Base-by-base conservation (phyloP, 2,329 filamentous ascomycete species). In the Apiospora phragmitis region DNA sequence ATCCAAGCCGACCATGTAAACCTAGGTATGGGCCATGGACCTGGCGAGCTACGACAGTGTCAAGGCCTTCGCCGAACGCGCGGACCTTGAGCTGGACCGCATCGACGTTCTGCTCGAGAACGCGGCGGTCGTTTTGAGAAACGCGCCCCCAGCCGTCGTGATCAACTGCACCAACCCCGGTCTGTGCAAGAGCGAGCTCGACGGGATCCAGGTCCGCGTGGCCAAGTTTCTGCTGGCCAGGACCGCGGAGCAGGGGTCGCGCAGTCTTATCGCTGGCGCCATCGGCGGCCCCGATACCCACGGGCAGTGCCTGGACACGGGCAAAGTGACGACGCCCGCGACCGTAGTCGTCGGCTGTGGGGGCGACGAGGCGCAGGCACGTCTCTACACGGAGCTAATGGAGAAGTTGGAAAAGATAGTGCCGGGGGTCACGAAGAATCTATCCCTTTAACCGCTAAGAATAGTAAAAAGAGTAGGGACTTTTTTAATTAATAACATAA, bases 81-180 rank as follows among this genome's bases (percentile, higher is more conserved):
- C n/a, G n/a, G n/a, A n/a, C n/a, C n/a, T n/a, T n/a, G n/a, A n/a
- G n/a, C n/a, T n/a, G n/a, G n/a, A n/a, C n/a, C n/a, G n/a, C n/a
- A n/a, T n/a, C n/a, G n/a, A n/a, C n/a, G n/a, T n/a, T n/a, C n/a
- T n/a, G n/a, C n/a, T n/a, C n/a, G n/a, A n/a, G n/a, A n/a, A n/a
- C n/a, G n/a, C n/a, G n/a, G n/a, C n/a, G n/a, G n/a, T n/a, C n/a
- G n/a, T n/a, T n/a, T n/a, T n/a, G n/a, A n/a, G n/a, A n/a, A n/a
- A n/a, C n/a, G n/a, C n/a, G n/a, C n/a, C n/a, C n/a, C n/a, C n/a
- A n/a, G n/a, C 67, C 21, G 67, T 68, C 18, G 59, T 68, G 9
- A 59, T 68, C n/a, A 68, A 68, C 21, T 62, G 67, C 29, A 62
- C 67, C 21, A 68, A 68, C 45, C 67, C 67, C 47, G 67, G 67